Base-by-base conservation (phyloP, 1,284 basidiomycete genomes). In the Moesziomyces parantarcticus region DNA sequence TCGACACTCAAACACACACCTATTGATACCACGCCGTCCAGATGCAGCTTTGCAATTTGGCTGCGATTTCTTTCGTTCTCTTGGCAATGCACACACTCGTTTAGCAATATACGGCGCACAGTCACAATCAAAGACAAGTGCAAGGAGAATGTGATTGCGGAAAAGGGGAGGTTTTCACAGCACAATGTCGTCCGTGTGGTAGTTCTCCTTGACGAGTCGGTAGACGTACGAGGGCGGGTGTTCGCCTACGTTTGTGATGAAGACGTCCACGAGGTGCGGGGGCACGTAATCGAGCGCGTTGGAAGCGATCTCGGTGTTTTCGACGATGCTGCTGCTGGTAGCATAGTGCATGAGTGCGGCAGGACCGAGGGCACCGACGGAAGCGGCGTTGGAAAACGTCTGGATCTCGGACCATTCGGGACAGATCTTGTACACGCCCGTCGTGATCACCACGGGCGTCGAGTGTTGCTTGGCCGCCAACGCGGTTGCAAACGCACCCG, bases 371-470 rank as follows among this genome's bases (percentile, higher is more conserved):
- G 52, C 51, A 22, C 61, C 59, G 1, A 48, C 39, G 26, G 32
- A 47, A 13, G 39, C 41, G 1, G 43, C 48, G 9, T 58, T 56
- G 25, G 57, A 34, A 21, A 68, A 59, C 42, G 55, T 34, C 16
- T 77, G 69, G 16, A 78, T 75, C 74, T 93, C 84, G 83, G 94
- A 94, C 93, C 96, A 98, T 23, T 92, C 87, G 1, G 94, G 94
- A 9, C 93, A 95, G 74, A 99, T 88, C 83, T 98, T 98, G 87
- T 94, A 98, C 84, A 97, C 93, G 1, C 95, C 96, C 1, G 94
- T 91, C 73, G 93, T 92, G 18, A 97, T 92, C 21, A 98, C 92
- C 32, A 98, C 92, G 0, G 96, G 96, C 14, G 93, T 96, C 70
- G 90, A 89, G 85, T 98, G 94, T 22, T 91, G 90, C 54, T 90